Evolutionary conservation across 148 eudicot genomes (phyloP), one percentile per base, ranked within the genome.

Genomic region (Nepenthes mirabilis): DNA sequence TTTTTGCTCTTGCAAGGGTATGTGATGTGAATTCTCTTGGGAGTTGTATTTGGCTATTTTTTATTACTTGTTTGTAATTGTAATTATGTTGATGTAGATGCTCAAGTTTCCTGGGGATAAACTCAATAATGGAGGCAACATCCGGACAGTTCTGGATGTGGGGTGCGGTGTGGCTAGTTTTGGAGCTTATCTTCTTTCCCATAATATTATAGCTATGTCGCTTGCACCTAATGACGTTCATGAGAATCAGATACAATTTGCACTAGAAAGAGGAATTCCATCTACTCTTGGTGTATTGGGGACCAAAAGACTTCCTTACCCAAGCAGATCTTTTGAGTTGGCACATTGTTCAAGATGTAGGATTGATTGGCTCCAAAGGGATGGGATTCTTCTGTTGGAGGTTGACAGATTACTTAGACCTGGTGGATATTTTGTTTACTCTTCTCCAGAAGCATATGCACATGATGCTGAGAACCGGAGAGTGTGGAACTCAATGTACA

Each of bases 81-180:
- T 33, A 32, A 69, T 11, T 56, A 9, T 12, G 34, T 34, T 45
- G 33, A 13, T 63, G 12, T 59, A 86, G 94, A 81, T 81, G 94
- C 84, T 86, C 33, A 86, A 83, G 72, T 73, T 86, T 74, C 83
- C 86, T 14, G 76, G 72, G 11, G 78, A 83, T 52, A 79, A 68
- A 37, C 78, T 86, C 51, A 71, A 69, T 67, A 75, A 79, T 65
- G 86, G 77, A 35, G 89, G 89, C 33, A 72, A 70, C 47, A 73
- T 83, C 9, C 77, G 90, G 11, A 83, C 68, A 57, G 95, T 81
- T 71, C 84, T 83, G 43, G 95, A 87, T 63, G 87, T 87, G 60
- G 89, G 95, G 43, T 87, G 95, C 71, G 95, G 95, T 33, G 95
- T 83, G 63, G 95, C 95, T 11, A 87, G 90, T 75, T 87, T 87